These are phyloP conservation scores for Circinella umbellata DNA, from an alignment of 371 early-diverging fungal genomes.

Conservation along the genomic window DNA sequence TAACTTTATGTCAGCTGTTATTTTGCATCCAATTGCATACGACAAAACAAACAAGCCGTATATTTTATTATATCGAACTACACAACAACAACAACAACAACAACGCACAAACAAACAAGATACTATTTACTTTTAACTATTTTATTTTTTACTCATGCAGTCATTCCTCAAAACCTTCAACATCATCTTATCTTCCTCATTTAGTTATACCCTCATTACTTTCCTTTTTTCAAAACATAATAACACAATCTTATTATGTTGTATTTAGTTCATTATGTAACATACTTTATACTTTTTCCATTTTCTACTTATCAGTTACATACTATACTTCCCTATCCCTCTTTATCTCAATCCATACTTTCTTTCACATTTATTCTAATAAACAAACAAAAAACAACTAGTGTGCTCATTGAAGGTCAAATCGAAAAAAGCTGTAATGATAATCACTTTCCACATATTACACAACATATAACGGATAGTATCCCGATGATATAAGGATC, in stretches of 20 bases:
- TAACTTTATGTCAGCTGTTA: slow-evolving; percentile 7
- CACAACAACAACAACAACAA: background rate
- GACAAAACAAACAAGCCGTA: background rate
- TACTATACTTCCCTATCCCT: too few relatives aligned
- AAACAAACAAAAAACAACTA: background rate
- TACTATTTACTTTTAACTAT: background rate
- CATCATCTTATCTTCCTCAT: background rate
- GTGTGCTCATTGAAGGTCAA: too few relatives aligned
- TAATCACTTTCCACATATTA: too few relatives aligned
- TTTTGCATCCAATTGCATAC: background rate
- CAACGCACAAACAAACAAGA: background rate
- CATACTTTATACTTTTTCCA: too few relatives aligned
- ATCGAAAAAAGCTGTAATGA: too few relatives aligned
- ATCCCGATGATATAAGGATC: slow-evolving; percentile 9
- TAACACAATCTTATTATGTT: background rate
- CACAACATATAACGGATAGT: background rate
- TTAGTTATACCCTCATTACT: background rate
- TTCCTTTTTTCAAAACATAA: background rate
- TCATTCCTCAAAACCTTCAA: background rate
- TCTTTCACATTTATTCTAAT: background rate
- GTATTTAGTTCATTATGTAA: too few relatives aligned
- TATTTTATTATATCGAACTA: too few relatives aligned
- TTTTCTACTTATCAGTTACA: too few relatives aligned
- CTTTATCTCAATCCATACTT: background rate
- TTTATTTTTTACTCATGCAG: background rate